phyloP scores from a whole-genome alignment of 1,284 basidiomycete species.

The Cryptococcus sp. region DNA sequence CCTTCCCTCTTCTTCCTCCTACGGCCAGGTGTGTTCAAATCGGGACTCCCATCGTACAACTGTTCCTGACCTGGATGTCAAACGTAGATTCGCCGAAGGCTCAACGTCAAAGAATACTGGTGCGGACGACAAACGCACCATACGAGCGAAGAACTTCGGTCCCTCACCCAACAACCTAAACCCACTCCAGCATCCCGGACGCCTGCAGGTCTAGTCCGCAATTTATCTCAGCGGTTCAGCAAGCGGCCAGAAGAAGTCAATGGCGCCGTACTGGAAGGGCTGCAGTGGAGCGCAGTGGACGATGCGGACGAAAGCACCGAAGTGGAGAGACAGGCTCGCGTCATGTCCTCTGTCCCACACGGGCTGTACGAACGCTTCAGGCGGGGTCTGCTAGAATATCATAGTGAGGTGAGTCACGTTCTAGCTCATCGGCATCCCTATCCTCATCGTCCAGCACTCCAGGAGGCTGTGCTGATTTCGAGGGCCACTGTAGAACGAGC shows the following conservation, averaged over 20 bases:
- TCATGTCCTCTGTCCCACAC: slow-evolving; percentile 28
- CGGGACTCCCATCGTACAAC: neutral
- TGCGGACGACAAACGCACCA: slow-evolving; percentile 35
- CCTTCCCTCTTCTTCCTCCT: slow-evolving; percentile 22
- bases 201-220: slow-evolving; percentile 6
- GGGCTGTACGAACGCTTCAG: slow-evolving; percentile 48
- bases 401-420: slow-evolving; percentile 34
- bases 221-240: slow-evolving; percentile 9
- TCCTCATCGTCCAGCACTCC: neutral
- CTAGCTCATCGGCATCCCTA: neutral
- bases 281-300: slow-evolving; percentile 16
- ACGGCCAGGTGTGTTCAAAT: slow-evolving; percentile 15
- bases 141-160: slow-evolving; percentile 12
- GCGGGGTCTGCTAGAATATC: slow-evolving; percentile 46
- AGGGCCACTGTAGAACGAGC: slow-evolving; percentile 26
- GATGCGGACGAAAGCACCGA: slow-evolving; percentile 11
- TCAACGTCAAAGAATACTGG: slow-evolving; percentile 42
- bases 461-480: neutral
- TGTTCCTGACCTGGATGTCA: too few species aligned
- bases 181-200: neutral
- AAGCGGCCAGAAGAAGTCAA: slow-evolving; percentile 6
- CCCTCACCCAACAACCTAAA: slow-evolving; percentile 2
- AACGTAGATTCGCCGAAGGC: slow-evolving; percentile 29
- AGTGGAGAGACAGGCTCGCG: slow-evolving; percentile 29
- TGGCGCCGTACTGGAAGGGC: neutral